A percentile compares a stretch with the other conserved stretches of the same genome.
Evolutionary conservation across 2,329 filamentous ascomycete genomes (phyloP).

Genomic region (Ophiostoma perfectum): DNA sequence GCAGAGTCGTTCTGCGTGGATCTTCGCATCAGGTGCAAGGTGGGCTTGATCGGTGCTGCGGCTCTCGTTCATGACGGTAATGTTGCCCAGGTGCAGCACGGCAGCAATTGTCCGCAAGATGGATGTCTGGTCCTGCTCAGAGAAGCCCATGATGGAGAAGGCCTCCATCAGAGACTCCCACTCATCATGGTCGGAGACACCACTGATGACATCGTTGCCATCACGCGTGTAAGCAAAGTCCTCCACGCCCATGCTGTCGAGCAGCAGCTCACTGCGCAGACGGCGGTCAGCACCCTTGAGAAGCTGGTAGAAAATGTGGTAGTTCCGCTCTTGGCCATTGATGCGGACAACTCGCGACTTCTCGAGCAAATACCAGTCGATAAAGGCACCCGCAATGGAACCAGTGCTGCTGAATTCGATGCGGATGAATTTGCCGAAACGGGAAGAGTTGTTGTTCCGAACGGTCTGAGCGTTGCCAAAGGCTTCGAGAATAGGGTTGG

Average conservation of each 20-base stretch:
- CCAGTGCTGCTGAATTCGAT: conserved; percentile 88
- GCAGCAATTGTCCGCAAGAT: conserved; percentile 86
- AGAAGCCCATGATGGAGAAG: conserved; percentile 90
- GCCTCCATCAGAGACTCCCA: conserved; percentile 89
- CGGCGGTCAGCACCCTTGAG: conserved; percentile 71
- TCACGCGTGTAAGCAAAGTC: conserved; percentile 89
- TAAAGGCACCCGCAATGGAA: conserved; percentile 90
- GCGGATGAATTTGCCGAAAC: conserved; percentile 97
- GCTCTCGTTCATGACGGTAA: conserved; percentile 84
- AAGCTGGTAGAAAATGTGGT: conserved; percentile 96
- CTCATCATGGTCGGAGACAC: conserved; percentile 84
- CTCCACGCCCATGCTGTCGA: conserved; percentile 69
- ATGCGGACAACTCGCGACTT: conserved; percentile 95
- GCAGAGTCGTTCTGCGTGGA: conserved; percentile 73
- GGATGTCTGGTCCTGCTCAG: conserved; percentile 71
- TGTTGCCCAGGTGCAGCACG: conserved; percentile 88
- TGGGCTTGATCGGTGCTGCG: conserved; percentile 85
- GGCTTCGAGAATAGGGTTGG: conserved; percentile 94
- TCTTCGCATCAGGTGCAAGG: conserved; percentile 66
- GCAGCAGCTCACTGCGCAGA: conserved; percentile 69
- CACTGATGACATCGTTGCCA: conserved; percentile 85
- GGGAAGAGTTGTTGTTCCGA: conserved; percentile 95
- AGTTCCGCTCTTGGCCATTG: conserved; percentile 84
- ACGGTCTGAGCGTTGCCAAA: conserved; percentile 98
- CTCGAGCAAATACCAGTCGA: conserved; percentile 96